Evolutionary conservation across 2,329 filamentous ascomycete species (phyloP), one percentile per base, ranked within the genome.

Genomic region (Fusarium avenaceum): DNA sequence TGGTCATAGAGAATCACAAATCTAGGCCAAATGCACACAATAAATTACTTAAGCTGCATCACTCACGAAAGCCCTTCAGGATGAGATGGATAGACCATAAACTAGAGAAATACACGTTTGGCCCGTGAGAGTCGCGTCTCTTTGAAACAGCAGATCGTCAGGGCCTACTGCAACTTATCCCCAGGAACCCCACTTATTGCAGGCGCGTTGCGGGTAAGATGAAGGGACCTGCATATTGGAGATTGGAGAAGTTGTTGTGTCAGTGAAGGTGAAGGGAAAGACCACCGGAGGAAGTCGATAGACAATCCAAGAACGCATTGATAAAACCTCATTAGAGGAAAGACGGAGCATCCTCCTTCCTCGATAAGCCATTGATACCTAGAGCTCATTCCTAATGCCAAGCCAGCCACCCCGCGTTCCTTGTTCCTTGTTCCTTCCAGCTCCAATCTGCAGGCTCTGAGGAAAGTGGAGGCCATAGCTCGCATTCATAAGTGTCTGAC

Each of bases 391-490:
- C 62, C 61, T 19, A 38, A 30, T 38, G 33, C 35, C 28, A 48
- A 49, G 33, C 32, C 47, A 19, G 19, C 44, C 46, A 33, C 30
- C 57, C 64, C 65, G 46, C 57, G 56, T 45, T 60, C 64, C 42
- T 63, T 60, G 33, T 35, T 35, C 33, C 33, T 35, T 35, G 15
- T n/a, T 38, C 33, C 46, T 39, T 28, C 14, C 46, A 28, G 39
- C 11, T 57, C 19, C 46, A 22, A 24, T 47, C 42, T 47, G 51
- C 28, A 40, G 42, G 32, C 45, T 32, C 47, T 38, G 43, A 35
- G 35, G 46, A 65, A 67, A 65, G 59, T 65, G 59, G 59, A 65
- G 60, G 56, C 20, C 45, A 54, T 65, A 69, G 65, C 60, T 65
- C 35, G 38, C 30, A 13, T 17, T 38, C 35, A n/a, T 38, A 38